Conservation (phyloP, 371 early-diverging fungal genomes). For the Mortierella sp. region DNA sequence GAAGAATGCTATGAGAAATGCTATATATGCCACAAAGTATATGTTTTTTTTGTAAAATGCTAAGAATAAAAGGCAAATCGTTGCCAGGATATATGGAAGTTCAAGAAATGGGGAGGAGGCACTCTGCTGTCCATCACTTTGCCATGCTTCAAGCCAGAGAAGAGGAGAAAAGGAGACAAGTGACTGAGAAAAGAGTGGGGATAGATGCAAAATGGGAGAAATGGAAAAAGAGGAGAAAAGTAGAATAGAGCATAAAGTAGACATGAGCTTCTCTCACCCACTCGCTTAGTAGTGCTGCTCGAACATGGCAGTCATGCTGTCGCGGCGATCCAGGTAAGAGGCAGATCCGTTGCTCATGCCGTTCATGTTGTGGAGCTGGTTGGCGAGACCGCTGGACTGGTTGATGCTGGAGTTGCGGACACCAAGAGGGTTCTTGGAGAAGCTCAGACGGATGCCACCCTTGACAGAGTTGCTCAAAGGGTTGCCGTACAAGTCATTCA, state of each 20-base stretch:
- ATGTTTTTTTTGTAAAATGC: not conserved
- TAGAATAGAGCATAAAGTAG: not conserved
- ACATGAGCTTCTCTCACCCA: not conserved
- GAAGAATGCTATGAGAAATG: constrained; percentile 20
- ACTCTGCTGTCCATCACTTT: constrained; percentile 11
- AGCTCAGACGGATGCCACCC: constrained; percentile 94
- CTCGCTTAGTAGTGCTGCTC: constrained; percentile 37
- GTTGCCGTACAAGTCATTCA: constrained; percentile 85
- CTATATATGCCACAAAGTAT: constrained; percentile 7
- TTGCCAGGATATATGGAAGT: constrained; percentile 8
- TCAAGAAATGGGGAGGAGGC: not conserved
- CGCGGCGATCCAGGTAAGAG: constrained; percentile 49
- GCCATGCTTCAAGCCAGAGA: not conserved
- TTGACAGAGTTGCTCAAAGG: constrained; percentile 87
- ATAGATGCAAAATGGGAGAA: not conserved
- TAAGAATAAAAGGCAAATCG: constrained; percentile 2
- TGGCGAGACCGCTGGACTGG: constrained; percentile 42
- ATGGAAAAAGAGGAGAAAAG: not conserved
- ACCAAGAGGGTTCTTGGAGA: constrained; percentile 96
- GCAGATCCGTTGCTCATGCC: constrained; percentile 12
- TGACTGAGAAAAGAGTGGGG: not conserved
- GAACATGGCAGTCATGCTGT: constrained; percentile 57
- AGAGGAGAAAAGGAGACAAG: not conserved
- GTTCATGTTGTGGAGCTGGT: constrained; percentile 48
- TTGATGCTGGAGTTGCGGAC: constrained; percentile 60